phyloP scores from a whole-genome alignment of 352 stramenopile genomes.

The Pythium coloratum region DNA sequence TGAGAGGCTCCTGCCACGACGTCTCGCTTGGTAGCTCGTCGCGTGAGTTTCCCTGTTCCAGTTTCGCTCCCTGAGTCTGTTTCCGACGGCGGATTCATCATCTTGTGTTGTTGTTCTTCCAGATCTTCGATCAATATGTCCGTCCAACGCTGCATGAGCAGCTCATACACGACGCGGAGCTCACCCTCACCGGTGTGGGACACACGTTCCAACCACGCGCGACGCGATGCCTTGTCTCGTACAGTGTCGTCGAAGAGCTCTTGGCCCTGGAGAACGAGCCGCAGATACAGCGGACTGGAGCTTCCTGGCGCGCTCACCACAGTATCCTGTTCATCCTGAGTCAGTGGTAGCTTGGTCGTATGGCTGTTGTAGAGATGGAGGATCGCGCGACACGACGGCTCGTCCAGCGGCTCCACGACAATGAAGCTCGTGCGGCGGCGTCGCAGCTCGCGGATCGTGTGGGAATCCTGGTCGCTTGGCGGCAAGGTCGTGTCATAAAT shows the following conservation, averaged over 20 bases:
- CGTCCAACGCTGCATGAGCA: constrained; percentile 80
- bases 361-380: constrained; percentile 27
- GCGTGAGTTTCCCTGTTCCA: constrained; percentile 12
- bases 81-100: not conserved
- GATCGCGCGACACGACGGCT: constrained; percentile 59
- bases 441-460: constrained; percentile 73
- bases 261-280: constrained; percentile 59
- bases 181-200: constrained; percentile 32
- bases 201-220: constrained; percentile 47
- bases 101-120: constrained; percentile 32
- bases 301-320: constrained; percentile 55
- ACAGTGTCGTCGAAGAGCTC: constrained; percentile 40
- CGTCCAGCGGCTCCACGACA: constrained; percentile 68
- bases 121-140: constrained; percentile 62
- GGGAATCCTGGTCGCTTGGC: constrained; percentile 47
- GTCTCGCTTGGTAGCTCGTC: constrained; percentile 25
- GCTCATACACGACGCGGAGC: constrained; percentile 55
- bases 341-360: constrained; percentile 15
- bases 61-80: not conserved
- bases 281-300: constrained; percentile 66
- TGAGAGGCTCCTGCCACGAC: not conserved
- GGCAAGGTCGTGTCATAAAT: constrained; percentile 62
- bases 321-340: constrained; percentile 41
- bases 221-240: constrained; percentile 2
- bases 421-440: constrained; percentile 62